Evolutionary conservation across 1,139 yeast genomes (phyloP), one percentile per base, ranked within the genome.

Genomic region (Magnusiomyces fungicola): DNA sequence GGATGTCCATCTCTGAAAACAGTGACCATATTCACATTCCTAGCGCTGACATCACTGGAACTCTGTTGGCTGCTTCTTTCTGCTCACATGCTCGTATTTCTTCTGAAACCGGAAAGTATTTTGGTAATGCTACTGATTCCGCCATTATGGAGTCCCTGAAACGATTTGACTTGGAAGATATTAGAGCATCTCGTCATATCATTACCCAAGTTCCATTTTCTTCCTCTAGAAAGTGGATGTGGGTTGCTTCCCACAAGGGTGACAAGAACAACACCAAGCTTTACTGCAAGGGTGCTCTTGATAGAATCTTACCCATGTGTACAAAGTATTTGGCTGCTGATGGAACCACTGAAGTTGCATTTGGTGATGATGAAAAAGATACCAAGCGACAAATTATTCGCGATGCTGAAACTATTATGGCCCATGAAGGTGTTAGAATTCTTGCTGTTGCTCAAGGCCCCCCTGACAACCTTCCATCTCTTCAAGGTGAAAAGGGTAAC

Each of bases 81-180:
- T 90, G 97, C 71, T 90, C 90, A 69, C 88, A 89, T 62, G 79
- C 95, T 16, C 57, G 61, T 30, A 53, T 57, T 56, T 83, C 94
- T 0, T 69, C 71, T 18, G 95, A 85, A 59, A 77, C 76, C 61
- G 87, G 80, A 55, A 81, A 78, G 60, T 83, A 70, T 60, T 80
- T 87, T 49, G 98, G 97, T 36, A 92, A 90, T 65, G 95, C 98
- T 43, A 87, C 96, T 30, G 98, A 92, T 68, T 81, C 89, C 60
- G 97, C 97, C 0, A 70, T 92, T 44, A 72, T 89, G 51, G 96
- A 87, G 66, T 76, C 81, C 36, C 72, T 89, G 52, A 73, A 78
- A 5, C 78, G 78, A 53, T 88, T 88, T 67, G 87, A 83, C 2
- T 65, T 87, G 51, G 80, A 78, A 9, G 97, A 90, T 65, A 63